A percentile compares a stretch with the other conserved stretches of the same genome.
Conservation (phyloP, 2,329 filamentous ascomycete genomes). For the Juglanconis oblonga region DNA sequence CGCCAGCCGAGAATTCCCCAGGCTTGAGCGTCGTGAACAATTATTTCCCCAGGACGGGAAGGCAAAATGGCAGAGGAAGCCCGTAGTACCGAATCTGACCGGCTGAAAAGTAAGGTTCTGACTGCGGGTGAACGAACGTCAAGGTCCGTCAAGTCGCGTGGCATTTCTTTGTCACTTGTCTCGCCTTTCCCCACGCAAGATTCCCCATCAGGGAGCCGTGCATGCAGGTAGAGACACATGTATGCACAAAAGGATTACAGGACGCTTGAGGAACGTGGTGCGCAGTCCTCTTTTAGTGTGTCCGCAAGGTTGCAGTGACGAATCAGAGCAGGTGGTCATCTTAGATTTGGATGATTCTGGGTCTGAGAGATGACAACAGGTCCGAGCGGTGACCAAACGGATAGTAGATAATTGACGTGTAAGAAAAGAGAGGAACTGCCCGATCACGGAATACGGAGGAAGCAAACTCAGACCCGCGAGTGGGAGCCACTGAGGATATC, state of each 20-base stretch:
- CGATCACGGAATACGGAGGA: neutral
- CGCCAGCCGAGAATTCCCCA: neutral
- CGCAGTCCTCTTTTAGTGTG: neutral
- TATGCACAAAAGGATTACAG: neutral
- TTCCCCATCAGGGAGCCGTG: neutral
- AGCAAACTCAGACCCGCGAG: neutral
- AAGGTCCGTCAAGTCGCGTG: conserved; percentile 14
- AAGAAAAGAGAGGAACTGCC: neutral
- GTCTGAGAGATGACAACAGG: neutral
- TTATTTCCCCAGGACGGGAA: neutral
- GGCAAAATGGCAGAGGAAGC: neutral
- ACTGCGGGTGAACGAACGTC: conserved; percentile 1
- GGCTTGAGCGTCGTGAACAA: neutral
- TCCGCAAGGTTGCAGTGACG: neutral
- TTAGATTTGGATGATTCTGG: neutral
- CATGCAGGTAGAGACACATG: neutral
- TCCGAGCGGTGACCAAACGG: neutral
- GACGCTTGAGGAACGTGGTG: neutral
- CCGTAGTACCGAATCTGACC: neutral
- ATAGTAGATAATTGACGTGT: neutral
- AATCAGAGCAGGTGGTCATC: neutral
- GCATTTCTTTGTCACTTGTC: conserved; percentile 14
- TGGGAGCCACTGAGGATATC: neutral
- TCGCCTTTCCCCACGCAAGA: conserved; percentile 2
- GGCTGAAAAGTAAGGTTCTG: neutral